Evolutionary conservation across 257 asterid genomes (phyloP).

Genomic region (Phtheirospermum japonicum): DNA sequence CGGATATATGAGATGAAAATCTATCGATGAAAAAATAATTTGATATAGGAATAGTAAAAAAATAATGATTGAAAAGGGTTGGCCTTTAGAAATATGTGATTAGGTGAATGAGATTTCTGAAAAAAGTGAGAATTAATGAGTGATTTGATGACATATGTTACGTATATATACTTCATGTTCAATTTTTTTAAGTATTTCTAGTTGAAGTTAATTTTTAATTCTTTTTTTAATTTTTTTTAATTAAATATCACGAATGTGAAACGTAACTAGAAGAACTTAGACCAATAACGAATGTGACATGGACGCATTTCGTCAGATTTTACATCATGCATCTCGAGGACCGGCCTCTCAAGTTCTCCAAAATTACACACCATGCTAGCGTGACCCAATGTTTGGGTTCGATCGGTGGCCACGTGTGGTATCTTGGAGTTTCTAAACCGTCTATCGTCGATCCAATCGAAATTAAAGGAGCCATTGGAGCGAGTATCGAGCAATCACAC

Average conservation of each 20-base stretch:
- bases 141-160: too few species aligned
- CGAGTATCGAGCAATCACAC: constrained; percentile 40
- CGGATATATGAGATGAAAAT: too few species aligned
- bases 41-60: too few species aligned
- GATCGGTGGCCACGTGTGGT: constrained; percentile 79
- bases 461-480: constrained; percentile 26
- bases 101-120: too few species aligned
- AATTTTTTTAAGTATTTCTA: not conserved
- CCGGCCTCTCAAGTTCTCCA: constrained; percentile 57
- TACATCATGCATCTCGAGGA: constrained; percentile 77
- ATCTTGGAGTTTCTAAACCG: constrained; percentile 88
- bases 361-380: constrained; percentile 79
- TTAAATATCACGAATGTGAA: too few species aligned
- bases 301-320: constrained; percentile 52
- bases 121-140: too few species aligned
- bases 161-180: too few species aligned
- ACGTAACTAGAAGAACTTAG: not conserved
- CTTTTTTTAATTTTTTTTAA: too few species aligned
- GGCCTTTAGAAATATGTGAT: too few species aligned
- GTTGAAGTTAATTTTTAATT: not conserved
- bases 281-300: too few species aligned
- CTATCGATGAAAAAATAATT: too few species aligned
- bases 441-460: constrained; percentile 52
- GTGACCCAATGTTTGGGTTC: constrained; percentile 95
- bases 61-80: too few species aligned